Conservation (phyloP, 176 grass and related monocot species). For the Rhynchospora breviuscula region DNA sequence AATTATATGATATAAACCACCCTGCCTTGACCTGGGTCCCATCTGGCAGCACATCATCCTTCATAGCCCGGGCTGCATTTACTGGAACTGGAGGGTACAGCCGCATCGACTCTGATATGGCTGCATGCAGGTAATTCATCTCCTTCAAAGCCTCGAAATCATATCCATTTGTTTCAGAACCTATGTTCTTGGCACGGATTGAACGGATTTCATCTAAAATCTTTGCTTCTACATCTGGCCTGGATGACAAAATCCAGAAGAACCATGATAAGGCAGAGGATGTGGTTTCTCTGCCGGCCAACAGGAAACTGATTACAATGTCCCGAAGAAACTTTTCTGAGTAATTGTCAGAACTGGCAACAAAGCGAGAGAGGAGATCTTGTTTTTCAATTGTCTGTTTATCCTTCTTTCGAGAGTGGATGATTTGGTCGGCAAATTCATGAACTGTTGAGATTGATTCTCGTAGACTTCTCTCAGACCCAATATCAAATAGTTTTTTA, state of each 20-base stretch:
- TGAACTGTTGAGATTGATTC: conserved; percentile 51
- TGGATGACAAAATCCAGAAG: conserved; percentile 73
- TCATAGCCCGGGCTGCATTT: conserved; percentile 6
- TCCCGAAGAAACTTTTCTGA: conserved; percentile 56
- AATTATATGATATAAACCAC: conserved; percentile 48
- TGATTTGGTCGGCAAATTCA: conserved; percentile 44
- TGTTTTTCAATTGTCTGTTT: conserved; percentile 28
- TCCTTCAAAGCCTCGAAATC: conserved; percentile 59
- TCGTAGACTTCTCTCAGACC: conserved; percentile 44
- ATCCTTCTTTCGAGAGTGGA: conserved; percentile 42
- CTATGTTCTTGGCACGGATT: conserved; percentile 9
- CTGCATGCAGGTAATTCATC: conserved; percentile 79
- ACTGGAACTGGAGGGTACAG: conserved; percentile 60
- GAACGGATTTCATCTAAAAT: conserved; percentile 53
- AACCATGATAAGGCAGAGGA: conserved; percentile 70
- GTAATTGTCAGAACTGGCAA: conserved; percentile 32
- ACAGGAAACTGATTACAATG: conserved; percentile 64
- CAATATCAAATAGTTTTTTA: conserved; percentile 42
- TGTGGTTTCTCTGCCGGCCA: conserved; percentile 62
- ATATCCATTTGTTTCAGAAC: conserved; percentile 1
- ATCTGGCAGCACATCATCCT: conserved; percentile 60
- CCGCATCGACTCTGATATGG: conserved; percentile 68
- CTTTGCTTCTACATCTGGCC: conserved; percentile 36
- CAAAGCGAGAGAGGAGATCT: conserved; percentile 56
- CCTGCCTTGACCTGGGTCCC: conserved; percentile 41